Evolutionary conservation across 208 protist genomes (phyloP).

Genomic region (Trypanosoma grayi): DNA sequence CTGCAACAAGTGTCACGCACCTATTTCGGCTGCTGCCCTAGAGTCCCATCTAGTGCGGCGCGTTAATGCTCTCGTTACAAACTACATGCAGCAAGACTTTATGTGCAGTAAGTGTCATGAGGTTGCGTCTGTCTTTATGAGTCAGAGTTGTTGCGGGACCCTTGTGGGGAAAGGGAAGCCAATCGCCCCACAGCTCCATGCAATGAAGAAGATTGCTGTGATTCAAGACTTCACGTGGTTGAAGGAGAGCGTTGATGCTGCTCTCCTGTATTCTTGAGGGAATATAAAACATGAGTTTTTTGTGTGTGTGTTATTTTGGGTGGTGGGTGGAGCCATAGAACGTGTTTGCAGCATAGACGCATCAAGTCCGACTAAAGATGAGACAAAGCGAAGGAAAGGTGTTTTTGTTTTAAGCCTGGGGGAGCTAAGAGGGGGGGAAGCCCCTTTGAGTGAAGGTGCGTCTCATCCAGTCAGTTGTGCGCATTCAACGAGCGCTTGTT

Average conservation of each 20-base stretch:
- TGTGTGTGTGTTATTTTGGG: no score
- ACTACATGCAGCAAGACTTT: conserved; percentile 80
- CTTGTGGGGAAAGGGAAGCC: conserved; percentile 58
- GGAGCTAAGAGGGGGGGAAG: no score
- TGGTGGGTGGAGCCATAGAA: no score
- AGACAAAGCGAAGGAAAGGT: no score
- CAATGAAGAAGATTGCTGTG: conserved; percentile 57
- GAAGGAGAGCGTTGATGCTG: conserved; percentile 56
- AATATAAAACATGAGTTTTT: neutral
- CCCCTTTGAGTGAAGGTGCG: no score
- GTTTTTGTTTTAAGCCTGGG: no score
- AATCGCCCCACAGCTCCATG: conserved; percentile 48
- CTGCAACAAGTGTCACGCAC: conserved; percentile 71
- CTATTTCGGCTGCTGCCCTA: conserved; percentile 52
- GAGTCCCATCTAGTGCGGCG: conserved; percentile 79
- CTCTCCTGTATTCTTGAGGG: conserved; percentile 49
- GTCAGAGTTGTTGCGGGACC: conserved; percentile 79
- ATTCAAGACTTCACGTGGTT: conserved; percentile 71
- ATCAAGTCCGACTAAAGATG: no score
- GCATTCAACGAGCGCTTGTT: no score
- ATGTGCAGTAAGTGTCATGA: conserved; percentile 81
- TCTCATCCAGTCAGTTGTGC: no score
- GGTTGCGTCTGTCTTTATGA: conserved; percentile 57
- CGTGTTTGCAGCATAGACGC: no score
- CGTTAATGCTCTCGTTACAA: conserved; percentile 58